phyloP scores from a whole-genome alignment of 2,329 filamentous ascomycete genomes.

The Arthrobotrys musiformis region DNA sequence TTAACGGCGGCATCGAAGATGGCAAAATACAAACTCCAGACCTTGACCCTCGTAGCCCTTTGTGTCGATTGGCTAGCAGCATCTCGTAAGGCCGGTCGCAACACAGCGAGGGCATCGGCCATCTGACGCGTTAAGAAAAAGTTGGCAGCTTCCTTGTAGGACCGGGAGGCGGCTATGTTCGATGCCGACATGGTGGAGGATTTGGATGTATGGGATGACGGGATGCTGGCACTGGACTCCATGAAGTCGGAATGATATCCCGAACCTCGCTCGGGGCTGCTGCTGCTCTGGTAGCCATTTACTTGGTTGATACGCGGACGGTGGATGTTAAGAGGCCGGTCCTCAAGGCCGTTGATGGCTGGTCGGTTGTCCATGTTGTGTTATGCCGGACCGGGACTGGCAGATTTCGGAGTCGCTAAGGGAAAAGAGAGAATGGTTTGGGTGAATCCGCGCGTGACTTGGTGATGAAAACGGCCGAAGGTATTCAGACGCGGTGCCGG shows the following conservation, averaged over 20 bases:
- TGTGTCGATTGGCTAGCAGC: slow-evolving; percentile 75
- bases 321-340: slow-evolving; percentile 50
- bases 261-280: slow-evolving; percentile 47
- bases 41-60: slow-evolving; percentile 85
- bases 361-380: slow-evolving; percentile 42
- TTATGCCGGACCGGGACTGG: slow-evolving; percentile 6
- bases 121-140: slow-evolving; percentile 93
- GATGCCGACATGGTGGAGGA: slow-evolving; percentile 44
- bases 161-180: slow-evolving; percentile 73
- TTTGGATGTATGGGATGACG: slow-evolving; percentile 43
- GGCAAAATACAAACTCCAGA: slow-evolving; percentile 97
- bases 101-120: slow-evolving; percentile 85
- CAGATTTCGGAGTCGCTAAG: slow-evolving; percentile 9
- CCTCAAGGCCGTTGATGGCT: slow-evolving; percentile 42
- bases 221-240: slow-evolving; percentile 52
- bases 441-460: slow-evolving; percentile 19
- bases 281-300: slow-evolving; percentile 53
- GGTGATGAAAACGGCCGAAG: slow-evolving; percentile 40
- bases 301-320: slow-evolving; percentile 29
- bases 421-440: not conserved
- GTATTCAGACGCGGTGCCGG: slow-evolving; percentile 35
- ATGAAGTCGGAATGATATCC: slow-evolving; percentile 53
- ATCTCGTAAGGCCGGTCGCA: slow-evolving; percentile 80
- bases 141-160: slow-evolving; percentile 92
- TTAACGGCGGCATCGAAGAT: slow-evolving; percentile 91